These are phyloP conservation scores for Lantana camara DNA, from an alignment of 257 asterid genomes.

Conservation along the genomic window DNA sequence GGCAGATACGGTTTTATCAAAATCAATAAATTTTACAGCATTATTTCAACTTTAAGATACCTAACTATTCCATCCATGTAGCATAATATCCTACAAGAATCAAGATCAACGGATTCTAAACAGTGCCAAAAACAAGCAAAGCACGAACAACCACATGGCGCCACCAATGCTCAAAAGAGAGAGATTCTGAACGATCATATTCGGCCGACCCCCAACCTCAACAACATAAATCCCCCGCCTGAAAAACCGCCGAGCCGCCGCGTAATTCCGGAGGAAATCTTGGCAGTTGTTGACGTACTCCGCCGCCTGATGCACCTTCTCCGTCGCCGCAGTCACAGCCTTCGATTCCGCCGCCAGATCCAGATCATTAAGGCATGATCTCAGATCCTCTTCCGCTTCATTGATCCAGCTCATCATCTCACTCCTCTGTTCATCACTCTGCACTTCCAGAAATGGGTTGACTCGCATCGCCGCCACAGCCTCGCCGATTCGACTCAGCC, in stretches of 20 bases:
- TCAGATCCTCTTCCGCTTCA: conserved; percentile 16
- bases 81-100: too few relatives aligned
- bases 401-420: conserved; percentile 12
- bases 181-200: background rate
- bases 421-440: background rate
- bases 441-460: conserved; percentile 3
- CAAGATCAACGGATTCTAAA: conserved; percentile 2
- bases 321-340: conserved; percentile 17
- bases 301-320: conserved; percentile 18
- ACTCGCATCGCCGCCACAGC: conserved; percentile 7
- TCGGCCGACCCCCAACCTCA: background rate
- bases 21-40: too few relatives aligned
- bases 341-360: conserved; percentile 19
- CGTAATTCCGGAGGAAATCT: background rate
- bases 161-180: conserved; percentile 19
- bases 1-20: too few relatives aligned
- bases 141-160: conserved; percentile 25
- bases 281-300: conserved; percentile 24
- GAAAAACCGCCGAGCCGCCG: background rate
- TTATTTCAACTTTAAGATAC: too few relatives aligned
- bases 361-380: conserved; percentile 25
- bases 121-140: conserved; percentile 23
- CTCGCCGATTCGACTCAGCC: conserved; percentile 5
- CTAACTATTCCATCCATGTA: too few relatives aligned
- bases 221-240: background rate